These are phyloP conservation scores for Zasmidium citrigriseum DNA, from an alignment of 2,329 filamentous ascomycete genomes.

Conservation along the genomic window DNA sequence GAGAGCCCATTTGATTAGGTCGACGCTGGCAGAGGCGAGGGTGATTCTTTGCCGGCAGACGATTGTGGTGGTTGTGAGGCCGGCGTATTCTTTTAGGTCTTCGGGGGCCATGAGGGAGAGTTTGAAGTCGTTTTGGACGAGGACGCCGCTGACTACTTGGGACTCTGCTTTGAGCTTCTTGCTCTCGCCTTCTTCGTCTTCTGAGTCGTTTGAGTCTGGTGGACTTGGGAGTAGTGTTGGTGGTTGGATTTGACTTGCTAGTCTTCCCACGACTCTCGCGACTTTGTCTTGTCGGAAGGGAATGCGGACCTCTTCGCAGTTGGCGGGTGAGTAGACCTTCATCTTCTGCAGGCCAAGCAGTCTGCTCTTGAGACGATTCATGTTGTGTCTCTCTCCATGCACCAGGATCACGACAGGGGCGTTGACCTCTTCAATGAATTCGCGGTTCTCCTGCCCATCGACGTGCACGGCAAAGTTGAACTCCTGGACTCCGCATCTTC, in stretches of 20 bases:
- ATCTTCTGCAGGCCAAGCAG: slow-evolving; percentile 86
- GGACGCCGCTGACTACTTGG: slow-evolving; percentile 76
- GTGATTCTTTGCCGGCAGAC: slow-evolving; percentile 88
- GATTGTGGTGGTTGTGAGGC: slow-evolving; percentile 93
- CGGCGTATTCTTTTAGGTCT: slow-evolving; percentile 92
- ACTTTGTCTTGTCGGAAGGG: slow-evolving; percentile 95
- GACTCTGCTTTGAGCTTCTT: slow-evolving; percentile 40
- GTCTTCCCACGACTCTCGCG: slow-evolving; percentile 91
- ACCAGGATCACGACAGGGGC: slow-evolving; percentile 95
- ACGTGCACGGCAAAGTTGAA: slow-evolving; percentile 96
- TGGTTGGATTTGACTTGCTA: slow-evolving; percentile 74
- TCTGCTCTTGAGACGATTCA: slow-evolving; percentile 95
- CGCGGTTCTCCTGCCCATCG: slow-evolving; percentile 90
- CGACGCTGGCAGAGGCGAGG: slow-evolving; percentile 83
- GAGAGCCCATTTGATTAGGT: slow-evolving; percentile 89
- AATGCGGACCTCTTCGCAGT: slow-evolving; percentile 92
- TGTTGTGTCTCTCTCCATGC: slow-evolving; percentile 95
- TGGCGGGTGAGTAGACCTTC: slow-evolving; percentile 91
- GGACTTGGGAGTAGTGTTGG: slow-evolving; percentile 47
- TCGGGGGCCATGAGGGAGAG: slow-evolving; percentile 96
- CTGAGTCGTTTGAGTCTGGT: slow-evolving; percentile 44
- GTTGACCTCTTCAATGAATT: slow-evolving; percentile 92
- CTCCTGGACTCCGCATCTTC: slow-evolving; percentile 90
- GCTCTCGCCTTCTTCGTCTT: slow-evolving; percentile 36
- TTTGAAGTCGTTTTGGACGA: slow-evolving; percentile 98